Evolutionary conservation across 2,329 filamentous ascomycete genomes (phyloP).

Genomic region (Alternaria panax): DNA sequence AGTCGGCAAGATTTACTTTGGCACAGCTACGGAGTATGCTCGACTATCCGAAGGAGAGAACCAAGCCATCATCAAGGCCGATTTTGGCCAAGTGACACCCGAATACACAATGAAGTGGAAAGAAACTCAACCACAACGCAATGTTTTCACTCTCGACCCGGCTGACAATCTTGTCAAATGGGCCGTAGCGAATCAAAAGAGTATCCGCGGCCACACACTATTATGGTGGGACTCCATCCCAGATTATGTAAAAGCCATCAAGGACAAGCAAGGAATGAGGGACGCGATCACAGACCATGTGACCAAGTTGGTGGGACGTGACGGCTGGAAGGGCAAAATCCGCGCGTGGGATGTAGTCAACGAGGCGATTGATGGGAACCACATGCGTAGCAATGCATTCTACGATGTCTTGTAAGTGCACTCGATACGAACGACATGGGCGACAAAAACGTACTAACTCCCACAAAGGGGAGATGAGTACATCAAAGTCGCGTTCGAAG

Average conservation of each 20-base stretch:
- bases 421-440: neutral
- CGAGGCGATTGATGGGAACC: neutral
- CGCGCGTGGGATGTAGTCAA: neutral
- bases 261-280: neutral
- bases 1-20: neutral
- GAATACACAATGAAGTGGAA: neutral
- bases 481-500: neutral
- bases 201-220: neutral
- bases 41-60: neutral
- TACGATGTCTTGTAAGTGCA: neutral
- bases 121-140: neutral
- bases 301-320: neutral
- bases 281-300: neutral
- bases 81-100: neutral
- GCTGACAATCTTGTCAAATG: neutral
- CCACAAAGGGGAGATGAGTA: neutral
- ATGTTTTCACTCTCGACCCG: neutral
- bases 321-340: neutral
- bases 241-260: neutral
- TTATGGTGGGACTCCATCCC: neutral
- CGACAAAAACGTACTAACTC: neutral
- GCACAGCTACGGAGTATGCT: neutral
- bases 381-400: neutral
- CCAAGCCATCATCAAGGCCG: neutral
- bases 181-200: neutral